Base-by-base conservation (phyloP, 2,329 filamentous ascomycete genomes). In the Clonostachys byssicola region DNA sequence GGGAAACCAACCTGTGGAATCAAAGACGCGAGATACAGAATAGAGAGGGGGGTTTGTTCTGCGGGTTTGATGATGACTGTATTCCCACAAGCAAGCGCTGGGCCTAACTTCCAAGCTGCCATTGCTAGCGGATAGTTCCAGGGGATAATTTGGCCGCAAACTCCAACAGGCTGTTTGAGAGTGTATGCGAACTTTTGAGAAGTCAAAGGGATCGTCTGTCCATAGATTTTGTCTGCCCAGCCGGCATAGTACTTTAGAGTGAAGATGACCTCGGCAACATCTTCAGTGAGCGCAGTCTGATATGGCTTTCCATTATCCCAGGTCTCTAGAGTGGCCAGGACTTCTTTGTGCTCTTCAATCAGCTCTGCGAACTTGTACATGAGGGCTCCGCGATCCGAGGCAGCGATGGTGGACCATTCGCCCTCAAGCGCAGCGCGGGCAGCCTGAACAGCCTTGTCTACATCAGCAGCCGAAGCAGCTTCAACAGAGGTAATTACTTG, bases 221-320 rank as follows among this genome's bases (percentile, higher is more conserved):
- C 85, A 46, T 82, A 78, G 42, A 86, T 78, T 67, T 89, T 89
- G 64, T 88, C 85, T 16, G 83, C 81, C 64, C 77, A 88, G 42
- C 85, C 85, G 41, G 79, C 83, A 58, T 88, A 88, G 60, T 88
- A 87, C 56, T 80, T 81, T 46, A 77, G 68, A 18, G 80, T 47
- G 34, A 42, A 42, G 13, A 52, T 46, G 12, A 68, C 66, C 50
- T 71, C 67, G 1, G 62, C 70, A 6, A 91, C 54, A 58, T 92
- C 88, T 45, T 86, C 85, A 40, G 74, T 75, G n/a, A 85, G 60
- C 0, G 88, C 74, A 12, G 85, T 82, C 3, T 67, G 64, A 63
- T 87, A 89, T 2, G 86, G 83, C 49, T 66, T 65, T 62, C 86
- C 89, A 56, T 91, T 92, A 60, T 94, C 89, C 88, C 88, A 92